A percentile compares a stretch with the other conserved stretches of the same genome.
Conservation (phyloP, 176 grass and related monocot genomes). For the Saccharum spontaneum region DNA sequence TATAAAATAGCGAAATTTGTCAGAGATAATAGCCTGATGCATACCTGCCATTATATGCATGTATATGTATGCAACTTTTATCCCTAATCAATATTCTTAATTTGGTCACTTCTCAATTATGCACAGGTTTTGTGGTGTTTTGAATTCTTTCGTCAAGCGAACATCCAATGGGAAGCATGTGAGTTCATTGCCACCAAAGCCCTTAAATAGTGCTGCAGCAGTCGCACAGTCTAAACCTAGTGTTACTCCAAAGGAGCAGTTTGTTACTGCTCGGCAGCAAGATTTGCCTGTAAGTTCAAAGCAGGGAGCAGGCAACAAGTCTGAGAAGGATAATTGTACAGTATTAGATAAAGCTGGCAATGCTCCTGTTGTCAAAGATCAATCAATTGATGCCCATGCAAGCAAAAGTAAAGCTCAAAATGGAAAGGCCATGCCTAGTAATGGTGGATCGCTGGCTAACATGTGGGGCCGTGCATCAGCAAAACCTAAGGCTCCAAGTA, state of each 20-base stretch:
- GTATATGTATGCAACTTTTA: not conserved
- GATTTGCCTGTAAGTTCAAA: conserved; percentile 26
- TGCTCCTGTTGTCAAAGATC: conserved; percentile 53
- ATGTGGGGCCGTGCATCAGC: conserved; percentile 84
- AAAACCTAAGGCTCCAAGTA: conserved; percentile 58
- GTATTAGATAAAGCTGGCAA: conserved; percentile 39
- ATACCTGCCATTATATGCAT: not conserved
- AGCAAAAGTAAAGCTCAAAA: conserved; percentile 73
- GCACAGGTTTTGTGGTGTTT: conserved; percentile 86
- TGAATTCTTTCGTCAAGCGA: conserved; percentile 73
- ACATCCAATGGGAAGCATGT: conserved; percentile 55
- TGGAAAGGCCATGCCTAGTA: conserved; percentile 54
- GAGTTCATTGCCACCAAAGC: conserved; percentile 41
- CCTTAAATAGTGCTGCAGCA: conserved; percentile 25
- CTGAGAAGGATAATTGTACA: conserved; percentile 44
- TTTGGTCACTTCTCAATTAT: conserved; percentile 25
- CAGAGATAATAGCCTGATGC: not conserved
- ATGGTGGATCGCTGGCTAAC: conserved; percentile 75
- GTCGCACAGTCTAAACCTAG: conserved; percentile 40
- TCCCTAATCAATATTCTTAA: conserved; percentile 27
- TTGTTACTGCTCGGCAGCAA: conserved; percentile 48
- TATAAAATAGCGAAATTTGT: not conserved
- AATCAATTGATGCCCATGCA: conserved; percentile 30
- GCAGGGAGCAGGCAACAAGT: conserved; percentile 45
- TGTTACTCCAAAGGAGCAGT: conserved; percentile 60